Conservation (phyloP, 2,329 filamentous ascomycete genomes). For the Aspergillus uvarum region DNA sequence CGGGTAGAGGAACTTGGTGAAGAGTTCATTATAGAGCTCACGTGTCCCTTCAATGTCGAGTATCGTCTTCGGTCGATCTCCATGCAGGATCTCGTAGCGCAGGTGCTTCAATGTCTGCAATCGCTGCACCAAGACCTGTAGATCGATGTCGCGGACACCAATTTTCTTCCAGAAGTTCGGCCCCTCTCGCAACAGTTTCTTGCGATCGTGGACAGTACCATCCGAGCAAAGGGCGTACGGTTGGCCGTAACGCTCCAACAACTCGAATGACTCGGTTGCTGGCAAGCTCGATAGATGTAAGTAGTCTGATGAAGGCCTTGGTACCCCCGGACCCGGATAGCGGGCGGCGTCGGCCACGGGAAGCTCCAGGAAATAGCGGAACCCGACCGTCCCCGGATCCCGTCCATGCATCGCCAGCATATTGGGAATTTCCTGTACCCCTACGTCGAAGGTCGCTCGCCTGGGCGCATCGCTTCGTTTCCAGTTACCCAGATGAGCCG, state of each 20-base stretch:
- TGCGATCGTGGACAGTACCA: slow-evolving; percentile 37
- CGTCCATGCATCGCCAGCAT: slow-evolving; percentile 49
- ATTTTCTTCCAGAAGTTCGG: slow-evolving; percentile 43
- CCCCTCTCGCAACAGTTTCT: slow-evolving; percentile 38
- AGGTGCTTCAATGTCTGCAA: slow-evolving; percentile 34
- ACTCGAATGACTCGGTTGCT: slow-evolving; percentile 33
- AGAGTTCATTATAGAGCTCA: slow-evolving; percentile 37
- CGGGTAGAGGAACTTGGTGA: slow-evolving; percentile 41
- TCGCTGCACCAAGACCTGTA: slow-evolving; percentile 35
- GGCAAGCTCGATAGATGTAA: slow-evolving; percentile 27
- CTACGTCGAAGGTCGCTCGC: slow-evolving; percentile 44
- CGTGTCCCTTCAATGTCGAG: slow-evolving; percentile 35
- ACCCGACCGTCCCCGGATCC: slow-evolving; percentile 49
- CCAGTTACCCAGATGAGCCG: slow-evolving; percentile 26
- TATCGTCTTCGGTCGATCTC: slow-evolving; percentile 33
- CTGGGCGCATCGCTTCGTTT: slow-evolving; percentile 28
- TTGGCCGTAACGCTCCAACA: slow-evolving; percentile 35
- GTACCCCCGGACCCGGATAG: slow-evolving; percentile 24
- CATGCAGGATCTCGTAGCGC: slow-evolving; percentile 36
- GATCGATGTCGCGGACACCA: slow-evolving; percentile 40
- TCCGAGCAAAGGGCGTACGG: slow-evolving; percentile 39
- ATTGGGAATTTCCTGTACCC: slow-evolving; percentile 50
- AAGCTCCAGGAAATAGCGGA: slow-evolving; percentile 50
- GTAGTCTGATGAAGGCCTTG: slow-evolving; percentile 21
- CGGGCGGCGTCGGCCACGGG: slow-evolving; percentile 40